Base-by-base conservation (phyloP, 1,139 yeast genomes). In the Yamadazyma friedrichii region DNA sequence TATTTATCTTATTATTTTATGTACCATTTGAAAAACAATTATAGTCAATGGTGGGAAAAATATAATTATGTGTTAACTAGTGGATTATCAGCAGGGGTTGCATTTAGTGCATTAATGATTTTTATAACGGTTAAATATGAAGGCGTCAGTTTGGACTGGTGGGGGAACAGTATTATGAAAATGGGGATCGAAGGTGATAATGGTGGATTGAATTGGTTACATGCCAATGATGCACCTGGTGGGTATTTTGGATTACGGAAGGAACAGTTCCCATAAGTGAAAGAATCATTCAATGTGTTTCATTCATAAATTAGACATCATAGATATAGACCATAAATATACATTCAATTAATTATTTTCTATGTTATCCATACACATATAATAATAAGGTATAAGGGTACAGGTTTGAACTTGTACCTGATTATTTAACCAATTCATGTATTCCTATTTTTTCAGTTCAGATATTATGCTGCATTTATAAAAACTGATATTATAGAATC, bases 51-150 rank as follows among this genome's bases (percentile, higher is more conserved):
- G 83, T 81, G 84, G 82, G 81, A 76, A 46, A 79, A 76, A 57
- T 83, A 81, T 60, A 80, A 78, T 52, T 83, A 82, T 55, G 73
- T 83, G 9, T 61, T 82, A 29, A 69, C 82, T 12, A 70, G 79
- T 44, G 85, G 79, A 2, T 58, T 81, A 35, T 63, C 74, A 6
- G 80, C 85, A 2, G 87, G 86, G 16, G 74, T 79, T 30, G 85
- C 85, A 0, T 72, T 78, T 42, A 62, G 78, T 47, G 76, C 82
- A 0, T 58, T 80, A 28, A 56, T 80, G 38, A 76, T 82, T 35
- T 82, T 80, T 59, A 77, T 81, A 52, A 70, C 80, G 1, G 78
- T 78, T 8, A 78, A 75, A 49, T 74, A 65, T 47, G 67, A 71
- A 37, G 63, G 60, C 9, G 62, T 61, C 32, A 43, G 54, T 9